These are phyloP conservation scores for Xylariaceae sp. DNA, from an alignment of 2,329 filamentous ascomycete species.

Conservation along the genomic window DNA sequence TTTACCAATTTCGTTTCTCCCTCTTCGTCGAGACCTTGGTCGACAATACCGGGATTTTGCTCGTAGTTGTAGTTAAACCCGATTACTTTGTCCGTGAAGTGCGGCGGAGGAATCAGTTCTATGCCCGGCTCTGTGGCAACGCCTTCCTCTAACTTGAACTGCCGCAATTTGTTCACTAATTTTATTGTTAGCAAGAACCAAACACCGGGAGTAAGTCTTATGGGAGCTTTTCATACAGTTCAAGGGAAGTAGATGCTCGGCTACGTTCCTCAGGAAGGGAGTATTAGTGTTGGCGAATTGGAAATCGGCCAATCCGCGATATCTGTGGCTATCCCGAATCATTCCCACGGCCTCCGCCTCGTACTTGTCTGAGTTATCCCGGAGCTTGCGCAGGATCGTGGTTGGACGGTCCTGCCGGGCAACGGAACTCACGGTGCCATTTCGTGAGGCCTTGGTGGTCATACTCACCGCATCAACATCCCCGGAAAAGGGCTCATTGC, in stretches of 20 bases:
- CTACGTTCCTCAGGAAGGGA: slow-evolving; percentile 65
- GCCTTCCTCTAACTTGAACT: slow-evolving; percentile 62
- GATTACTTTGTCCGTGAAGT: slow-evolving; percentile 67
- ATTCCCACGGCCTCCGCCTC: slow-evolving; percentile 64
- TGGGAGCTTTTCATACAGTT: slow-evolving; percentile 49
- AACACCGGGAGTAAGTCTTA: neutral
- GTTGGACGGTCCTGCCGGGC: slow-evolving; percentile 49
- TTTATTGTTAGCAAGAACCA: slow-evolving; percentile 17
- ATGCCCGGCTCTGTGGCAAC: slow-evolving; percentile 55
- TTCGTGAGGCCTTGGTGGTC: slow-evolving; percentile 15
- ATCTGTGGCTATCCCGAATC: slow-evolving; percentile 78
- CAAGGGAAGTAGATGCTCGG: slow-evolving; percentile 64
- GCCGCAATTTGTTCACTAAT: slow-evolving; percentile 46
- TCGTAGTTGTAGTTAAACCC: slow-evolving; percentile 78
- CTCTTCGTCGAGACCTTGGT: slow-evolving; percentile 51
- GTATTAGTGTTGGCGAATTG: slow-evolving; percentile 69
- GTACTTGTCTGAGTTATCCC: slow-evolving; percentile 65
- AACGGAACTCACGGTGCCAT: slow-evolving; percentile 37
- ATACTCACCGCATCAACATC: slow-evolving; percentile 34
- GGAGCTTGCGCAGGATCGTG: slow-evolving; percentile 56
- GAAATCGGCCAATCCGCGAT: slow-evolving; percentile 79
- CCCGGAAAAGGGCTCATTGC: slow-evolving; percentile 57
- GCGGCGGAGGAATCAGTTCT: slow-evolving; percentile 73
- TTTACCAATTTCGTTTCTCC: slow-evolving; percentile 51
- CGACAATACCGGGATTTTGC: slow-evolving; percentile 73